phyloP scores from a whole-genome alignment of 2,329 filamentous ascomycete genomes.

The Triangularia setosa region DNA sequence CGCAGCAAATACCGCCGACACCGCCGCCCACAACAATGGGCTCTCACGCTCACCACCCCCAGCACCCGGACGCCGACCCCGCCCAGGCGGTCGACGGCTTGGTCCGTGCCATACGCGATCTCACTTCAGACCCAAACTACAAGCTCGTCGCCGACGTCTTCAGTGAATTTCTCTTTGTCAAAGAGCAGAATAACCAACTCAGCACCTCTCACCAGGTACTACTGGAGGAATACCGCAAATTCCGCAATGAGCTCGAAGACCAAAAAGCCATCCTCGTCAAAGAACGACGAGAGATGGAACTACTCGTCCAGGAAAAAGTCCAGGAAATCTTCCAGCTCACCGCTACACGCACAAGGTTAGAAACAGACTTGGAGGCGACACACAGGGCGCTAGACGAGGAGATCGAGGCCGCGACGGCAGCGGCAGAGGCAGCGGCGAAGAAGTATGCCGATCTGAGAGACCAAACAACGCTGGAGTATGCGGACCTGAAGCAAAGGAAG shows the following conservation, averaged over 20 bases:
- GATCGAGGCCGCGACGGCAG: slow-evolving; percentile 17
- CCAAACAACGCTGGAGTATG: slow-evolving; percentile 13
- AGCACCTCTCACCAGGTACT: slow-evolving; percentile 30
- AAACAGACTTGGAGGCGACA: slow-evolving; percentile 24
- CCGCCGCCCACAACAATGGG: slow-evolving; percentile 4
- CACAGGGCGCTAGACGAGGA: slow-evolving; percentile 20
- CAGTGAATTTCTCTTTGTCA: slow-evolving; percentile 32
- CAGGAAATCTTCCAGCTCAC: slow-evolving; percentile 27
- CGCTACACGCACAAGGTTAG: slow-evolving; percentile 21
- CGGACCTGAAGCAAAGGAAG: slow-evolving; percentile 4
- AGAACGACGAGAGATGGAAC: slow-evolving; percentile 29
- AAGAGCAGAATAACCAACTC: slow-evolving; percentile 31
- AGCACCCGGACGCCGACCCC: slow-evolving; percentile 22
- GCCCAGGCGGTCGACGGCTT: slow-evolving; percentile 31
- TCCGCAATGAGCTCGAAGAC: slow-evolving; percentile 32
- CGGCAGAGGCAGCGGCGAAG: slow-evolving; percentile 19
- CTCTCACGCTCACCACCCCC: slow-evolving; percentile 22
- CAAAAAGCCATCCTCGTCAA: slow-evolving; percentile 25
- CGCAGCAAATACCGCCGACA: slow-evolving; percentile 3
- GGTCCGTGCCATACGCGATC: slow-evolving; percentile 33
- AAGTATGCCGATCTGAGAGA: slow-evolving; percentile 13
- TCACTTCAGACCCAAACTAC: slow-evolving; percentile 34
- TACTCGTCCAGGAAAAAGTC: slow-evolving; percentile 25
- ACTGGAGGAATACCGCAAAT: slow-evolving; percentile 34
- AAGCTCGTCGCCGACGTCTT: slow-evolving; percentile 34